Evolutionary conservation across 2,329 filamentous ascomycete genomes (phyloP).

Genomic region (Colletotrichum acutatum): DNA sequence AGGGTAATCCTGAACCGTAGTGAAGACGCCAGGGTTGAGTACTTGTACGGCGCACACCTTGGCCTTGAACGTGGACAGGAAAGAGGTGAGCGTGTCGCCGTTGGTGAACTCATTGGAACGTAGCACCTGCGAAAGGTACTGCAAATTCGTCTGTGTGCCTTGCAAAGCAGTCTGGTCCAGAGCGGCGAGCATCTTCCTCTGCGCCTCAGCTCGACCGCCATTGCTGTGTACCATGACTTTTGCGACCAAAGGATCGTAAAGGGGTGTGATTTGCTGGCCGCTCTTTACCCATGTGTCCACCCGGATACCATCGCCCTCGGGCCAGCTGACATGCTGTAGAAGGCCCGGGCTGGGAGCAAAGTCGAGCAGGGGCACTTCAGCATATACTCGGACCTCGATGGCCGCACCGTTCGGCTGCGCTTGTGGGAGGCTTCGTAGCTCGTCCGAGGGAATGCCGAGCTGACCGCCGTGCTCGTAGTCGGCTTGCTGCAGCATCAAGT

Average conservation of each 20-base stretch:
- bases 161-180: not conserved
- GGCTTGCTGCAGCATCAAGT: constrained; percentile 39
- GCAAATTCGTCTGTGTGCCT: constrained; percentile 7
- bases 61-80: not conserved
- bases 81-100: constrained; percentile 4
- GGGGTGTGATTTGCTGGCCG: constrained; percentile 65
- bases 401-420: constrained; percentile 43
- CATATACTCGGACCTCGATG: constrained; percentile 54
- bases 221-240: constrained; percentile 67
- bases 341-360: constrained; percentile 70
- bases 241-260: constrained; percentile 68
- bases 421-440: not conserved
- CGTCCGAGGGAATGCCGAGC: not conserved
- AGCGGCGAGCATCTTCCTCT: constrained; percentile 53
- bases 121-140: not conserved
- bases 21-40: not conserved
- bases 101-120: not conserved
- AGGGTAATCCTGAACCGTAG: constrained; percentile 66
- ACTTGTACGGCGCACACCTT: not conserved
- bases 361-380: constrained; percentile 65
- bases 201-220: constrained; percentile 54
- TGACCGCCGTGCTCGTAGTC: constrained; percentile 40
- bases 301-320: constrained; percentile 57
- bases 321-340: constrained; percentile 67
- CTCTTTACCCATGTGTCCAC: constrained; percentile 73